phyloP scores from a whole-genome alignment of 1,284 basidiomycete species.

The Ceratobasidium sp. region DNA sequence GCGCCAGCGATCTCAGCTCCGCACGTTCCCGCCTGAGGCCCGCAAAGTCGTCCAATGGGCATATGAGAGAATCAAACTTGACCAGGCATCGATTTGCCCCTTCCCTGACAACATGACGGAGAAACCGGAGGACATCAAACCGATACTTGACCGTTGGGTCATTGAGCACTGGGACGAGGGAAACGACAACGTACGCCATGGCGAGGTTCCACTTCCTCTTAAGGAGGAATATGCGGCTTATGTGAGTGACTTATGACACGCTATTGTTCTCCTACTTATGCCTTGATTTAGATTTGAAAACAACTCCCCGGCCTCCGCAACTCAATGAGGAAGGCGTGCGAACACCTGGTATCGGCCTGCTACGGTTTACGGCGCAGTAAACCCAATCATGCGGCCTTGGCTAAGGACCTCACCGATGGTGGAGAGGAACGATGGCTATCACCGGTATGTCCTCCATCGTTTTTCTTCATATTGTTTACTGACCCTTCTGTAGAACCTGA shows the following conservation, averaged over 20 bases:
- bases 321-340: neutral
- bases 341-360: neutral
- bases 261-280: neutral
- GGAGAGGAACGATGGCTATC: neutral
- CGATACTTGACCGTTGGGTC: no score
- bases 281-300: no score
- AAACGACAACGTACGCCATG: neutral
- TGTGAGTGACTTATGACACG: neutral
- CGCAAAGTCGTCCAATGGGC: neutral
- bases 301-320: no score
- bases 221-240: neutral
- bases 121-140: neutral
- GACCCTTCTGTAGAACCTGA: neutral
- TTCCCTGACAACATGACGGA: neutral
- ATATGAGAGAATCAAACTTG: no score
- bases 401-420: neutral
- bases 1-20: neutral
- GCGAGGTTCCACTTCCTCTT: neutral
- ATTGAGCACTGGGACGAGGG: neutral
- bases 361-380: neutral
- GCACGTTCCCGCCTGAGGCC: neutral
- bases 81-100: neutral
- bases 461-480: neutral
- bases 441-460: neutral
- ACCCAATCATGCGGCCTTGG: neutral